Percentiles rank a stretch among this genome's conserved stretches.
Conservation (phyloP, 257 asterid species). For the Nicotiana obtusifolia region DNA sequence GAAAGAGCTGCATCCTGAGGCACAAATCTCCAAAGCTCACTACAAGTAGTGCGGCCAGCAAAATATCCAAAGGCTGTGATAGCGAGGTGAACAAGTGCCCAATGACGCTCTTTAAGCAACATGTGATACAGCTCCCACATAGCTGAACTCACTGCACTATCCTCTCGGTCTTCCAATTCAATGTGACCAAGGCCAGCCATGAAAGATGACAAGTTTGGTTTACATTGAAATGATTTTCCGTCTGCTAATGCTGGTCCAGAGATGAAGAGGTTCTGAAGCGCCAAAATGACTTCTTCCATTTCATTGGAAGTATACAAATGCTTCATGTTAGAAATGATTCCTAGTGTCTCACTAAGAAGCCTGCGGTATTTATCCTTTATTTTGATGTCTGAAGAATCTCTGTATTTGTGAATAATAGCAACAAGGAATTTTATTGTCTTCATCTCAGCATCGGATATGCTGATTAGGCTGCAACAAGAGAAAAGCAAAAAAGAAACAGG, state of each 20-base stretch:
- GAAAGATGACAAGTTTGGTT: slow-evolving; percentile 71
- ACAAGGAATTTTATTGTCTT: slow-evolving; percentile 67
- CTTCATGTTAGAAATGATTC: slow-evolving; percentile 60
- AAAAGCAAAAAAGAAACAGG: background rate
- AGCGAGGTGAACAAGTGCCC: slow-evolving; percentile 84
- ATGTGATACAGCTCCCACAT: slow-evolving; percentile 76
- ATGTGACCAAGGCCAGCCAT: slow-evolving; percentile 81
- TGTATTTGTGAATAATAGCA: slow-evolving; percentile 49
- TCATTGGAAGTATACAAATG: slow-evolving; percentile 58
- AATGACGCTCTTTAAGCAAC: slow-evolving; percentile 73
- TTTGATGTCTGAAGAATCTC: slow-evolving; percentile 38
- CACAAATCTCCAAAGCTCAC: slow-evolving; percentile 80
- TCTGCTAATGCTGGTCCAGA: slow-evolving; percentile 43
- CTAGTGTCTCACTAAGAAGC: slow-evolving; percentile 72
- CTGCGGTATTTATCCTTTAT: slow-evolving; percentile 39
- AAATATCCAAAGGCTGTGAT: slow-evolving; percentile 74
- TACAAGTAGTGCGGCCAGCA: slow-evolving; percentile 73
- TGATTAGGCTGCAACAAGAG: slow-evolving; percentile 50
- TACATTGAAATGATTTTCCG: slow-evolving; percentile 46
- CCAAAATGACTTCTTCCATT: slow-evolving; percentile 71
- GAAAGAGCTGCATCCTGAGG: slow-evolving; percentile 91
- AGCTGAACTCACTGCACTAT: slow-evolving; percentile 50
- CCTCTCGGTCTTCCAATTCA: slow-evolving; percentile 48
- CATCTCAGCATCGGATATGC: slow-evolving; percentile 71
- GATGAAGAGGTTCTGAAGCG: slow-evolving; percentile 71